phyloP scores from a whole-genome alignment of 306 rosid species.

The Sphenostylis stenocarpa region DNA sequence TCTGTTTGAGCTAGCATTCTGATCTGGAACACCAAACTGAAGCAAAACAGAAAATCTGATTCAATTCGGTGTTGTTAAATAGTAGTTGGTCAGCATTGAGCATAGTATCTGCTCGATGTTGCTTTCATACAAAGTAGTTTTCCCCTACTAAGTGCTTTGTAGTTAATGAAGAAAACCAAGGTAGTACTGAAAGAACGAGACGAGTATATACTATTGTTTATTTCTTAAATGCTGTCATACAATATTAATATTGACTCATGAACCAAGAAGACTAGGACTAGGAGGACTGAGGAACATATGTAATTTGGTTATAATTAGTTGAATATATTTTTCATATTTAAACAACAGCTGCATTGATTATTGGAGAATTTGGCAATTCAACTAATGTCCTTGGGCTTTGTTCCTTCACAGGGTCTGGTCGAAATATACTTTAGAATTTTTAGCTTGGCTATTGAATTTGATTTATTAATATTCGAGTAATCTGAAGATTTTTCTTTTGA shows the following conservation, averaged over 20 bases:
- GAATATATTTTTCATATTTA: not conserved
- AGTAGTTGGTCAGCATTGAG: not conserved
- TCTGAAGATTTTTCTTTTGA: not conserved
- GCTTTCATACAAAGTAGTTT: not conserved
- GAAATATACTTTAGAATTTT: not conserved
- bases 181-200: not conserved
- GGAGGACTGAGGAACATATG: not conserved
- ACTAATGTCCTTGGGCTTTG: not conserved
- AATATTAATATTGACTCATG: not conserved
- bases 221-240: not conserved
- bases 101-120: not conserved
- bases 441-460: not conserved
- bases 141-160: not conserved
- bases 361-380: not conserved
- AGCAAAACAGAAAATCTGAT: not conserved
- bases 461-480: not conserved
- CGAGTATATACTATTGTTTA: not conserved
- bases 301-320: not conserved
- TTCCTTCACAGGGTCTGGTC: not conserved
- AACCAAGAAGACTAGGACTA: not conserved
- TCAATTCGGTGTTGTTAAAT: not conserved
- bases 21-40: not conserved
- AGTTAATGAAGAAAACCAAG: not conserved
- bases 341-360: not conserved
- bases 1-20: conserved; percentile 11